These are phyloP conservation scores for Isoetes engelmannii DNA, from an alignment of 83 land plant species.

Conservation along the genomic window DNA sequence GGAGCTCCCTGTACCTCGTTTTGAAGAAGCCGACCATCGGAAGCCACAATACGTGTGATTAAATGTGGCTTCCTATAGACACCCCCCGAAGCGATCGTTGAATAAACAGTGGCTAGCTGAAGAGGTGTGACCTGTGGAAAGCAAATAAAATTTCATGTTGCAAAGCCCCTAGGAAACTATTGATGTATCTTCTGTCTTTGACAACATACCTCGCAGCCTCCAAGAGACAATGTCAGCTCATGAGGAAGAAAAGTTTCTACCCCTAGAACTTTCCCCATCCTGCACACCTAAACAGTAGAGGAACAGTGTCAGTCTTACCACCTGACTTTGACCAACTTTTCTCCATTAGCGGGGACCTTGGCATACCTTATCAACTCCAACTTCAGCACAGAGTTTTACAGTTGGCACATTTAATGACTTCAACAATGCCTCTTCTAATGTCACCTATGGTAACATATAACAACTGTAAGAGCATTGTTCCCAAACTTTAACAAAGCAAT, in stretches of 20 bases:
- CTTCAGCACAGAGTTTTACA: slow-evolving; percentile 34
- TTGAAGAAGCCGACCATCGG: slow-evolving; percentile 31
- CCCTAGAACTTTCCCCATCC: slow-evolving; percentile 33
- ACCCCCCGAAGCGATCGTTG: slow-evolving; percentile 41
- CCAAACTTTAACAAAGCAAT: not conserved
- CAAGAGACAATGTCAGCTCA: slow-evolving; percentile 30
- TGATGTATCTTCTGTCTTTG: not conserved
- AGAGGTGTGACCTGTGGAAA: slow-evolving; percentile 34
- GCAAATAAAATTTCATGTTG: not conserved
- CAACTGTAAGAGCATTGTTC: not conserved
- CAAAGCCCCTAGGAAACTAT: not conserved
- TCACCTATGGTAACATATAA: not conserved
- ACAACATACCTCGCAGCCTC: slow-evolving; percentile 35
- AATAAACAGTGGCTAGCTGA: slow-evolving; percentile 37
- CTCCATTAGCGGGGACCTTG: too few relatives aligned
- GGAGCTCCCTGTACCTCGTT: not conserved
- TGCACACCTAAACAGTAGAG: slow-evolving; percentile 25
- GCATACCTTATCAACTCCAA: slow-evolving; percentile 34
- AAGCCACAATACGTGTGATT: slow-evolving; percentile 27
- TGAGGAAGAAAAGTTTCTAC: slow-evolving; percentile 26
- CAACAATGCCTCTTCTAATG: slow-evolving; percentile 14
- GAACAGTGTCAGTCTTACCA: not conserved
- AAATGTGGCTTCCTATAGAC: slow-evolving; percentile 29
- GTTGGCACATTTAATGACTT: slow-evolving; percentile 31
- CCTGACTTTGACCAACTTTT: not conserved